These are phyloP conservation scores for Wallacemonas rigidus DNA, from an alignment of 208 protist species.

Conservation along the genomic window DNA sequence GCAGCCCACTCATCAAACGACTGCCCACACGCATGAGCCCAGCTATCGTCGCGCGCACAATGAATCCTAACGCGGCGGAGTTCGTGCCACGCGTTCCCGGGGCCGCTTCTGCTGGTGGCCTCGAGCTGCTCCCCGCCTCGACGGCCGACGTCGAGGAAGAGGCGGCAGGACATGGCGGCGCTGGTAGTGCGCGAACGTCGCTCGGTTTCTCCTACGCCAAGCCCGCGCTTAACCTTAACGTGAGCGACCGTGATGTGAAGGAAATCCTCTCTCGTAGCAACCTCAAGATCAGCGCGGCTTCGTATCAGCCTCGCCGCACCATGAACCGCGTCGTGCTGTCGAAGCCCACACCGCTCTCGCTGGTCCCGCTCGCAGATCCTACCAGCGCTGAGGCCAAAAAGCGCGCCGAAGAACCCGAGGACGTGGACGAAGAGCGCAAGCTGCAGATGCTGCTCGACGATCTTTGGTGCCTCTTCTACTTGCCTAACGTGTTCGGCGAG, in stretches of 20 bases:
- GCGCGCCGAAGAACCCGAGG: conserved; percentile 5
- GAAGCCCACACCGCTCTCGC: conserved; percentile 62
- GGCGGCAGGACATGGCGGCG: conserved; percentile 15
- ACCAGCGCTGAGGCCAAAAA: conserved; percentile 22
- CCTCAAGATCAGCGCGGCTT: conserved; percentile 47
- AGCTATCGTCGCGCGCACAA: conserved; percentile 38
- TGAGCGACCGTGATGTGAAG: conserved; percentile 23
- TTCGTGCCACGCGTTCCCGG: conserved; percentile 51
- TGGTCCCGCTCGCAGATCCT: conserved; percentile 49
- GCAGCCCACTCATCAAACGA: conserved; percentile 40
- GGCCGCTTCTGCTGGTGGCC: conserved; percentile 26
- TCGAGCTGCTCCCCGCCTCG: conserved; percentile 64
- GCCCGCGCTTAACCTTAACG: conserved; percentile 21
- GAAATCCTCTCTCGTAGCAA: conserved; percentile 29
- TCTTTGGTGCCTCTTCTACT: conserved; percentile 84
- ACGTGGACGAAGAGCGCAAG: conserved; percentile 22
- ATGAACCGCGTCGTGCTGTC: conserved; percentile 55
- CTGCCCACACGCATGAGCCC: conserved; percentile 78
- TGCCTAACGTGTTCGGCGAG: conserved; percentile 49
- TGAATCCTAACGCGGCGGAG: conserved; percentile 79
- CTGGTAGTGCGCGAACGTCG: conserved; percentile 14
- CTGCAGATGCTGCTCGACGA: conserved; percentile 72
- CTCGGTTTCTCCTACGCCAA: conserved; percentile 24
- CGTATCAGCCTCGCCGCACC: conserved; percentile 73
- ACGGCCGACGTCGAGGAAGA: conserved; percentile 61